Conservation (phyloP, 371 early-diverging fungal genomes). For the Mucor indicus region DNA sequence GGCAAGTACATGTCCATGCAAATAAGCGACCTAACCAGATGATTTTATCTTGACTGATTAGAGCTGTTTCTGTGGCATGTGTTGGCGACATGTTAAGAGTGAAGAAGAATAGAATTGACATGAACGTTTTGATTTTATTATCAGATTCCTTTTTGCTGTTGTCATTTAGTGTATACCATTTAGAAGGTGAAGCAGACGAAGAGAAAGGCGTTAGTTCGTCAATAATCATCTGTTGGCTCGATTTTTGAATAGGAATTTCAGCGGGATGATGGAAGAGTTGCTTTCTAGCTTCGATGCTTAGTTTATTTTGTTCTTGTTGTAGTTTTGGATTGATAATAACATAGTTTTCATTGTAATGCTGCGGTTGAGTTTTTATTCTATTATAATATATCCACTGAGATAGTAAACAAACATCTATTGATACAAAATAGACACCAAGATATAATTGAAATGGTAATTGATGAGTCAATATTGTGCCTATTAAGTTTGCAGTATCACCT, state of each 20-base stretch:
- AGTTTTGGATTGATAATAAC: no score
- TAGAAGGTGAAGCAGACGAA: constrained; percentile 43
- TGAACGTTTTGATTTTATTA: constrained; percentile 6
- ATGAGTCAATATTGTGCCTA: constrained; percentile 67
- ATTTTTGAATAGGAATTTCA: constrained; percentile 26
- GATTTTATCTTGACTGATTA: constrained; percentile 1
- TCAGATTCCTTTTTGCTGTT: no score
- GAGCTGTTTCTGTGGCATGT: neutral
- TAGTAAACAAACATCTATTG: constrained; percentile 36
- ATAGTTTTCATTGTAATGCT: no score
- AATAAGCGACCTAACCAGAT: constrained; percentile 51
- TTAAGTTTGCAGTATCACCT: constrained; percentile 70
- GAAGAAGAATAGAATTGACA: constrained; percentile 10
- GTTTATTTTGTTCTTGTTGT: no score
- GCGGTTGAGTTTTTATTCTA: constrained; percentile 10
- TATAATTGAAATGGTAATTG: constrained; percentile 75
- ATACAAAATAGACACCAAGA: constrained; percentile 45
- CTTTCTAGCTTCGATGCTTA: no score
- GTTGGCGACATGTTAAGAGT: no score
- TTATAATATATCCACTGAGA: constrained; percentile 43
- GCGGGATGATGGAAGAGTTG: constrained; percentile 41
- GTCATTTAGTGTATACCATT: constrained; percentile 51
- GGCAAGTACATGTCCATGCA: constrained; percentile 61
- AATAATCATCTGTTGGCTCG: constrained; percentile 11
- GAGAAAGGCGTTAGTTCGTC: constrained; percentile 40